phyloP scores from a whole-genome alignment of 2,329 filamentous ascomycete genomes.

The Hymenotorrendiella dingleyae region DNA sequence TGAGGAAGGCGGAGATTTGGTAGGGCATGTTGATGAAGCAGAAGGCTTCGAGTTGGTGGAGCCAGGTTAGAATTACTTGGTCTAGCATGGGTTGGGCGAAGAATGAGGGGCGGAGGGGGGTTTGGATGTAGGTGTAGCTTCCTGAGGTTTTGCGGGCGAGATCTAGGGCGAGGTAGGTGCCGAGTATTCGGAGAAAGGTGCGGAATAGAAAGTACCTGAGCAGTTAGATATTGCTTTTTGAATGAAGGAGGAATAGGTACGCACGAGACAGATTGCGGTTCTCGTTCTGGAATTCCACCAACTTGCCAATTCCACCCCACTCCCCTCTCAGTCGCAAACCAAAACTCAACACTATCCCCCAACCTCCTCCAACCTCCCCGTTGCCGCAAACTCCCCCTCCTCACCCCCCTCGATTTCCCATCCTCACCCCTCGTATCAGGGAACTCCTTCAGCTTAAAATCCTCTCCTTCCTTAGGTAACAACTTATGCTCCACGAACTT shows the following conservation, averaged over 20 bases:
- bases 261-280: not conserved
- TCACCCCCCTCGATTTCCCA: not conserved
- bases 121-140: not conserved
- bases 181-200: not conserved
- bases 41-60: slow-evolving; percentile 12
- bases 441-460: not conserved
- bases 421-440: too few relatives aligned
- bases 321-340: slow-evolving; percentile 5
- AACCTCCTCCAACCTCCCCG: not conserved
- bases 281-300: slow-evolving; percentile 6
- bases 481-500: slow-evolving; percentile 9
- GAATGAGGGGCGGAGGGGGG: not conserved
- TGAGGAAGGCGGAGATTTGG: slow-evolving; percentile 4
- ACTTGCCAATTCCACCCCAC: slow-evolving; percentile 11
- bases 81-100: slow-evolving; percentile 2
- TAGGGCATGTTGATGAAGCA: slow-evolving; percentile 9
- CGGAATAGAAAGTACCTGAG: not conserved
- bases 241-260: not conserved
- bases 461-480: not conserved
- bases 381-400: not conserved
- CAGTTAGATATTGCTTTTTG: not conserved
- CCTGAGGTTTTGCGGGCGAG: not conserved
- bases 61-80: slow-evolving; percentile 10
- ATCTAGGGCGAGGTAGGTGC: not conserved
- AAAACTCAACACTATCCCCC: slow-evolving; percentile 6